These are phyloP conservation scores for Knufia fluminis DNA, from an alignment of 2,329 filamentous ascomycete genomes.

Conservation along the genomic window DNA sequence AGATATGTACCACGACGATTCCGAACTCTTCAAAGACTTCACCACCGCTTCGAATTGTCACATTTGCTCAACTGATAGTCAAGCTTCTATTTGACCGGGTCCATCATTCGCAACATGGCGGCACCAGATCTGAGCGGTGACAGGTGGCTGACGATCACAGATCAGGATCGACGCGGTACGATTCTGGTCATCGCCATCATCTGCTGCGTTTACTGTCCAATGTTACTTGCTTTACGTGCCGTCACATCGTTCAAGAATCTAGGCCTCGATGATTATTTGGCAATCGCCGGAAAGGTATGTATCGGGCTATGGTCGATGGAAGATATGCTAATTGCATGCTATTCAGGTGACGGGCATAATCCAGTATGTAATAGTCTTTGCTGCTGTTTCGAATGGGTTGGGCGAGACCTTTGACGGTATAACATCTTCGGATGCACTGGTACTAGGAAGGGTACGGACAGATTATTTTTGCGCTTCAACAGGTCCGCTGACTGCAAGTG, in stretches of 20 bases:
- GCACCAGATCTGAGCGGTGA: constrained; percentile 7
- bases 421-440: not conserved
- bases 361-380: constrained; percentile 10
- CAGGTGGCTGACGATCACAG: constrained; percentile 6
- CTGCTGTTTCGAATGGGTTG: constrained; percentile 10
- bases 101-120: too few species aligned
- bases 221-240: constrained; percentile 10
- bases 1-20: too few species aligned
- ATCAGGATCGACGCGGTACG: constrained; percentile 9
- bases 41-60: too few species aligned
- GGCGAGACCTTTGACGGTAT: constrained; percentile 10
- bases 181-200: constrained; percentile 12
- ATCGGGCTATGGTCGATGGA: too few species aligned
- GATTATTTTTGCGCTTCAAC: not conserved
- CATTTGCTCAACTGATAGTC: not conserved
- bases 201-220: constrained; percentile 10
- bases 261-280: constrained; percentile 10
- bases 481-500: not conserved
- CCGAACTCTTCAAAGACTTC: too few species aligned
- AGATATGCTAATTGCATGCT: not conserved
- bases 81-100: not conserved
- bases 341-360: constrained; percentile 1
- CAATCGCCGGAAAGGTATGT: constrained; percentile 8
- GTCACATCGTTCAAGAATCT: constrained; percentile 4
- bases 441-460: constrained; percentile 9